Percentiles rank a stretch among this genome's conserved stretches.
phyloP scores from a whole-genome alignment of 345 rosid genomes.

The Populus alba region DNA sequence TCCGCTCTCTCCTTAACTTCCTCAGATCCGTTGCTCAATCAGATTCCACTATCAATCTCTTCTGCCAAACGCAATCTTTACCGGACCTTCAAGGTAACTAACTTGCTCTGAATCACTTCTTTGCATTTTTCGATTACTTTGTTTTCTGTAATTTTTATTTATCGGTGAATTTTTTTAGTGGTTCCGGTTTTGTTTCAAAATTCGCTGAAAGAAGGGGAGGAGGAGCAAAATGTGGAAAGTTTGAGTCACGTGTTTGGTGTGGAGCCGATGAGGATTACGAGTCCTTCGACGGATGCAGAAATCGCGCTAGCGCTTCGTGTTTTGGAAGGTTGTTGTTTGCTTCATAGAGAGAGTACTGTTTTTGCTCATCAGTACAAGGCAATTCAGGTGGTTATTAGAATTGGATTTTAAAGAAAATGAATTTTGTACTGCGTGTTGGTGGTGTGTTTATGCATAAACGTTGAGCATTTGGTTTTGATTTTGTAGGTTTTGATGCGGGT shows the following conservation, averaged over 20 bases:
- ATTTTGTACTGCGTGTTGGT: neutral
- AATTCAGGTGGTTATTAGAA: conserved; percentile 46
- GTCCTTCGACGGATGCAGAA: conserved; percentile 79
- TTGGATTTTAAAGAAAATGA: neutral
- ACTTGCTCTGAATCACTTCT: neutral
- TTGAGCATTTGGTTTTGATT: neutral
- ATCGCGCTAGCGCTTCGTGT: conserved; percentile 85
- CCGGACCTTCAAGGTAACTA: conserved; percentile 71
- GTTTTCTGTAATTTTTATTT: neutral
- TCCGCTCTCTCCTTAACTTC: conserved; percentile 77
- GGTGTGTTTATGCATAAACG: neutral
- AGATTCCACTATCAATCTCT: conserved; percentile 65
- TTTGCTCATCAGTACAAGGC: conserved; percentile 86
- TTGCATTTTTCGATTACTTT: neutral
- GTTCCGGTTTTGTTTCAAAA: conserved; percentile 75
- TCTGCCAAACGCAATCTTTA: conserved; percentile 68
- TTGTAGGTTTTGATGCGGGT: conserved; percentile 56
- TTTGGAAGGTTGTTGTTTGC: conserved; percentile 92
- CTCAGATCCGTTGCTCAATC: conserved; percentile 72
- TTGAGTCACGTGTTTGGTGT: conserved; percentile 77
- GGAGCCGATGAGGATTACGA: conserved; percentile 73
- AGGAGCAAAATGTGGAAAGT: conserved; percentile 47
- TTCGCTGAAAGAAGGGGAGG: conserved; percentile 59
- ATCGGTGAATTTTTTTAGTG: conserved; percentile 36
- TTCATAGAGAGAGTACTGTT: conserved; percentile 72